Conservation (phyloP, 148 eudicot genomes). For the Vaccinium corymbosum region DNA sequence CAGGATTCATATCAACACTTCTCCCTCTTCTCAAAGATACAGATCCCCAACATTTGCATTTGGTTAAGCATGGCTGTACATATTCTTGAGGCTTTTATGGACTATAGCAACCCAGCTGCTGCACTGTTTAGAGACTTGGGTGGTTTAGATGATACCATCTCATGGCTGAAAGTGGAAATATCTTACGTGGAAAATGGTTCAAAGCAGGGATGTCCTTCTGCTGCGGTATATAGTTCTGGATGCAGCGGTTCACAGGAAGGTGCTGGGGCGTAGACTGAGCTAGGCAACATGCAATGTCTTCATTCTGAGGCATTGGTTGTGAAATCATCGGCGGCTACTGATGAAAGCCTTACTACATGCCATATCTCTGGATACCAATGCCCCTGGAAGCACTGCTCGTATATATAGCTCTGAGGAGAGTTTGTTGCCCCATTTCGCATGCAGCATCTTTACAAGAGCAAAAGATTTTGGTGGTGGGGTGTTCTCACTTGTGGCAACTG, state of each 20-base stretch:
- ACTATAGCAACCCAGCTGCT: conserved; percentile 98
- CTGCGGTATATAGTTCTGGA: conserved; percentile 37
- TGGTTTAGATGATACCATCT: conserved; percentile 91
- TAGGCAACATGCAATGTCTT: conserved; percentile 63
- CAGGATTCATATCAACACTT: conserved; percentile 96
- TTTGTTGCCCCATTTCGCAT: conserved; percentile 80
- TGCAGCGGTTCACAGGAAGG: conserved; percentile 31
- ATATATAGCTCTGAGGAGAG: conserved; percentile 87
- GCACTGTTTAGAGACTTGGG: conserved; percentile 94
- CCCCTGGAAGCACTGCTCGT: conserved; percentile 79
- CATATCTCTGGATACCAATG: conserved; percentile 90
- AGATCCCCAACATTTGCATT: conserved; percentile 86
- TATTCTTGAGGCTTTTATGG: conserved; percentile 98
- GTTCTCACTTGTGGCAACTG: conserved; percentile 90
- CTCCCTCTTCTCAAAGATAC: conserved; percentile 91
- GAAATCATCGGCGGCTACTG: conserved; percentile 72
- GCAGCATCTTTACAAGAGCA: conserved; percentile 74
- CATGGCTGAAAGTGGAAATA: conserved; percentile 77
- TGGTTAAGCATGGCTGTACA: conserved; percentile 93
- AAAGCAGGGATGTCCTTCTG: conserved; percentile 34
- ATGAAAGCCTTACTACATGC: conserved; percentile 94
- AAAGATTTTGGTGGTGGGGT: conserved; percentile 99
- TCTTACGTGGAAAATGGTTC: conserved; percentile 63
- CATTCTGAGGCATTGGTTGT: conserved; percentile 82
- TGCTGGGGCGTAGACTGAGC: conserved; percentile 37